Percentiles rank a stretch among this genome's conserved stretches.
phyloP scores from a whole-genome alignment of 2,329 filamentous ascomycete species.

The Fusarium sp. region DNA sequence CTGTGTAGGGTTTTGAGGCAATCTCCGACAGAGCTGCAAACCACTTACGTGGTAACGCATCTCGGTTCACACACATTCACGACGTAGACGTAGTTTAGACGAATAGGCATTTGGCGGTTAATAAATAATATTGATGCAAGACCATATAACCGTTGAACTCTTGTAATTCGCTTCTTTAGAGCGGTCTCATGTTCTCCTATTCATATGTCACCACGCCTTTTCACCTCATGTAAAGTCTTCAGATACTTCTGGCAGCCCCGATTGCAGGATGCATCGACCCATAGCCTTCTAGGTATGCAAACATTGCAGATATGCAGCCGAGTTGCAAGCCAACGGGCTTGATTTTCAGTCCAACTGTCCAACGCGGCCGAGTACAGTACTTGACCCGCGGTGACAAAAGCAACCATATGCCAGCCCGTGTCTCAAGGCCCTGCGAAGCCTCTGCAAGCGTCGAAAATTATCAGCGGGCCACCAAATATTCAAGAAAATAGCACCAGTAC shows the following conservation, averaged over 20 bases:
- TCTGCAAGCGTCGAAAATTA: neutral
- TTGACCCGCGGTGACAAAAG: neutral
- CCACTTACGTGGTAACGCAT: too few relatives aligned
- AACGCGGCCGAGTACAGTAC: slow-evolving; percentile 3
- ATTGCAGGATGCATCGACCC: too few relatives aligned
- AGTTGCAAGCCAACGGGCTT: slow-evolving; percentile 1
- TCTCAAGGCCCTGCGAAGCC: neutral
- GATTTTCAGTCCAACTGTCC: slow-evolving; percentile 6
- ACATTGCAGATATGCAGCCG: neutral
- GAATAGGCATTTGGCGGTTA: neutral
- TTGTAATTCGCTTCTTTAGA: neutral
- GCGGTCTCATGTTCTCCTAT: neutral
- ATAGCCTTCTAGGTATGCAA: neutral
- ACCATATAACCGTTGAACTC: neutral
- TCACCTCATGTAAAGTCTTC: neutral
- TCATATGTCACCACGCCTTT: neutral
- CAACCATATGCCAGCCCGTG: neutral
- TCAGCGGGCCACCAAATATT: neutral
- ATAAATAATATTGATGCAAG: neutral
- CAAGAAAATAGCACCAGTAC: neutral
- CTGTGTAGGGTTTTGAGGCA: neutral
- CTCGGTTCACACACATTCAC: neutral
- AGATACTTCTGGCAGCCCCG: neutral
- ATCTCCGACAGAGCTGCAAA: neutral
- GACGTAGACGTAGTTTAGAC: neutral